These are phyloP conservation scores for Collybia sordida DNA, from an alignment of 768 basidiomycete species.

Conservation along the genomic window DNA sequence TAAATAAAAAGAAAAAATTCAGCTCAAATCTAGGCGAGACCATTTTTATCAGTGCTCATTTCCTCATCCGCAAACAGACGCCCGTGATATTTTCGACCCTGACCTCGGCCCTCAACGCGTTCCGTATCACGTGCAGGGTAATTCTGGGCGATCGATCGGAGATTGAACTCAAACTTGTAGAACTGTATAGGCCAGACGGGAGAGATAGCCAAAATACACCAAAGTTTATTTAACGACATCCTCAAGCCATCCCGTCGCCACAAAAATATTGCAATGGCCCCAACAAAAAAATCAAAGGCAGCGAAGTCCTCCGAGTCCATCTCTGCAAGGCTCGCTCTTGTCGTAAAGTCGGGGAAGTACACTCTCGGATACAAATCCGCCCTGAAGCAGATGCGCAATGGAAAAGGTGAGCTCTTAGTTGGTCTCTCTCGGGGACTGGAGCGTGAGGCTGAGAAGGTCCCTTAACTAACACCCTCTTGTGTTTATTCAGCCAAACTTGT, in stretches of 20 bases:
- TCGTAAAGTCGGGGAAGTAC: constrained; percentile 99
- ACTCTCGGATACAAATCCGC: constrained; percentile 96
- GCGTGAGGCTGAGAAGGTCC: constrained; percentile 99
- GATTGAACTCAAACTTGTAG: constrained; percentile 22
- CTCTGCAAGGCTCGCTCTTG: constrained; percentile 87
- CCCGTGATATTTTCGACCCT: not conserved
- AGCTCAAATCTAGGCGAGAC: not conserved
- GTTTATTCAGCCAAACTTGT: constrained; percentile 90
- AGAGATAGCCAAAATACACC: no score
- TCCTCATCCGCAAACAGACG: not conserved
- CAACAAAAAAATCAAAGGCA: constrained; percentile 93
- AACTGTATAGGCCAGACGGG: constrained; percentile 28
- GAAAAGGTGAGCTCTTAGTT: constrained; percentile 77
- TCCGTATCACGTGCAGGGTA: constrained; percentile 4
- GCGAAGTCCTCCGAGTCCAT: constrained; percentile 94
- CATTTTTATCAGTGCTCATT: not conserved
- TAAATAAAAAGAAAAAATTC: not conserved
- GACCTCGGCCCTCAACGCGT: no score
- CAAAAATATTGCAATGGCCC: constrained; percentile 67
- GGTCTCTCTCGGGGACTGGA: constrained; percentile 87
- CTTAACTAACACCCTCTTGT: constrained; percentile 60
- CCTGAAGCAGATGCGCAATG: constrained; percentile 96
- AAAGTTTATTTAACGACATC: constrained; percentile 6
- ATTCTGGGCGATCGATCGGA: constrained; percentile 15
- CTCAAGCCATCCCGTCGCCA: constrained; percentile 18